These are phyloP conservation scores for California macrophylla DNA, from an alignment of 441 rosid genomes.

Conservation along the genomic window DNA sequence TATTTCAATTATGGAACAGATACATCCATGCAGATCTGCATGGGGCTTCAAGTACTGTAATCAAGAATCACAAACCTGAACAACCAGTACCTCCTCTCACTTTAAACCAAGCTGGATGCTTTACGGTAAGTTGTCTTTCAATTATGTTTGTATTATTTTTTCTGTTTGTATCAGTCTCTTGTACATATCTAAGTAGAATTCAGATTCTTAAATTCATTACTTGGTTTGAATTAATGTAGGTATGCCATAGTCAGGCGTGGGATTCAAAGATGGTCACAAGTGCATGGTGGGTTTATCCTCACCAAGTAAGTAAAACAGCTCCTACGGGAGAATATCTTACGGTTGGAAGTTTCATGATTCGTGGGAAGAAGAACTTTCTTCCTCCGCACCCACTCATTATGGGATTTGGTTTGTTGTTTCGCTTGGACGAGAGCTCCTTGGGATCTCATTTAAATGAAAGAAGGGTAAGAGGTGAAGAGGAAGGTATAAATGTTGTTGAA, in stretches of 20 bases:
- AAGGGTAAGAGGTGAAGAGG: slow-evolving; percentile 92
- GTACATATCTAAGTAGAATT: slow-evolving; percentile 10
- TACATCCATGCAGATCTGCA: slow-evolving; percentile 93
- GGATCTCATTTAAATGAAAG: slow-evolving; percentile 96
- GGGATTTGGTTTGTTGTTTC: slow-evolving; percentile 94
- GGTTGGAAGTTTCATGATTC: slow-evolving; percentile 96
- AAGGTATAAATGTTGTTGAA: slow-evolving; percentile 50
- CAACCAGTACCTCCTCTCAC: slow-evolving; percentile 89
- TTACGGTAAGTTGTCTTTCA: slow-evolving; percentile 45
- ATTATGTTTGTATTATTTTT: not conserved
- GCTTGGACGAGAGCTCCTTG: slow-evolving; percentile 95
- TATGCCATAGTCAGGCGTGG: slow-evolving; percentile 98
- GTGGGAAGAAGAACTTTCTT: slow-evolving; percentile 92
- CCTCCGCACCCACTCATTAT: slow-evolving; percentile 95
- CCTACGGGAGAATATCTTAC: slow-evolving; percentile 98
- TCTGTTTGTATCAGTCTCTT: not conserved
- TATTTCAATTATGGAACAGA: slow-evolving; percentile 36
- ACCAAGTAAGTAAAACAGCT: slow-evolving; percentile 97
- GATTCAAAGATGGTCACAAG: slow-evolving; percentile 94
- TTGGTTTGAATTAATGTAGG: slow-evolving; percentile 37
- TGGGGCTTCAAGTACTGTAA: slow-evolving; percentile 96
- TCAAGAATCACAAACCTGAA: slow-evolving; percentile 84
- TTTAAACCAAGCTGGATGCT: slow-evolving; percentile 92
- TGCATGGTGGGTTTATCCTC: slow-evolving; percentile 99
- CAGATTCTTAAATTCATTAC: slow-evolving; percentile 6